Base-by-base conservation (phyloP, 2,329 filamentous ascomycete genomes). In the Pseudopyricularia javanii region DNA sequence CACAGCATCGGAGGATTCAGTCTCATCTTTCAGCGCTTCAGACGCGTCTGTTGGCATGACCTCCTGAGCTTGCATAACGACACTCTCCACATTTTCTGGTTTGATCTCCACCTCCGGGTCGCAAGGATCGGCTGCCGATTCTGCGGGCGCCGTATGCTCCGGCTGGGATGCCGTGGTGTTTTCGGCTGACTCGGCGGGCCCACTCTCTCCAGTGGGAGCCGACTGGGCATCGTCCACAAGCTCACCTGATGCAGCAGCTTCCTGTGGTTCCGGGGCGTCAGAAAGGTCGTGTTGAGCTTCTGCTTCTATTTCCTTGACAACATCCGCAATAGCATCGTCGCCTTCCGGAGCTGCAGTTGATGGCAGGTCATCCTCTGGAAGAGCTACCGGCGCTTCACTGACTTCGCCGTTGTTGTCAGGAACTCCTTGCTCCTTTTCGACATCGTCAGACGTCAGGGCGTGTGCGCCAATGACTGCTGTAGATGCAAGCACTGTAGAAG, bases 271-370 rank as follows among this genome's bases (percentile, higher is more conserved):
- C 22, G 24, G 8, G 22, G 9, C 11, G 7, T 50, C 33, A 24
- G 22, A 20, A 17, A 22, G 14, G 22, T 24, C 33, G 2, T 32
- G 14, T 12, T 11, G 22, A 17, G 8, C 32, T 12, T 50, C 49
- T 28, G 49, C 26, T 4, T 12, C 48, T 3, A 26, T 26, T 47
- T 15, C 43, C 12, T 20, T 28, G 22, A 2, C 48, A 43, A 34
- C 40, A 32, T 47, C 49, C 35, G n/a, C 35, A 12, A 49, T 45
- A 30, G 51, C 53, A 14, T 49, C 57, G 6, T 47, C 49, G 20
- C 53, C 34, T 20, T 32, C 24, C 7, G 47, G 15, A 43, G 40
- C 5, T 58, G 6, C 20, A 20, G 26, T 32, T 1, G 28, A 20
- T 24, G 43, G 17, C 17, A 47, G 50, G 15, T 34, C 34, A n/a